A percentile compares a stretch with the other conserved stretches of the same genome.
Conservation (phyloP, 352 stramenopile genomes). For the Globisporangium mamillatum region DNA sequence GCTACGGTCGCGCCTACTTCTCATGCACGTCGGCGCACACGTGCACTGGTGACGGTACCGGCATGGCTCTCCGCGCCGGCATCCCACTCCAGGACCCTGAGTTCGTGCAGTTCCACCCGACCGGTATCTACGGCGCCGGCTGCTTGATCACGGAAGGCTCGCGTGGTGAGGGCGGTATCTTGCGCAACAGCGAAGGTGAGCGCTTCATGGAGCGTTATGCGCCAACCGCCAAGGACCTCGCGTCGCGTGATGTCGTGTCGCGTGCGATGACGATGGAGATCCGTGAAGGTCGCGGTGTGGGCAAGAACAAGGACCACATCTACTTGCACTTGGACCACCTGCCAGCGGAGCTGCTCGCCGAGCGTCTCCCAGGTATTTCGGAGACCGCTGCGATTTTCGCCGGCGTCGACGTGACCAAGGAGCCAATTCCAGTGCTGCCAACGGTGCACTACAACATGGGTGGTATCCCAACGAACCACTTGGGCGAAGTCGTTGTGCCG, state of each 20-base stretch:
- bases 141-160: conserved; percentile 98
- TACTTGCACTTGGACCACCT: conserved; percentile 97
- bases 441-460: conserved; percentile 99
- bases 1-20: conserved; percentile 96
- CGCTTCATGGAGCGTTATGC: conserved; percentile 96
- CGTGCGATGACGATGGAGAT: conserved; percentile 98
- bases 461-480: conserved; percentile 95
- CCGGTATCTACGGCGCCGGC: conserved; percentile 96
- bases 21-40: conserved; percentile 96
- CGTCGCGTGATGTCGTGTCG: conserved; percentile 93
- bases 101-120: conserved; percentile 98
- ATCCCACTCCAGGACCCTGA: conserved; percentile 94
- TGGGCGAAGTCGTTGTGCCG: conserved; percentile 90
- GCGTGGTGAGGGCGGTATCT: conserved; percentile 94
- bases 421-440: conserved; percentile 96
- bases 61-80: conserved; percentile 94
- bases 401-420: conserved; percentile 97
- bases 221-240: conserved; percentile 95
- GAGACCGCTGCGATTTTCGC: conserved; percentile 97
- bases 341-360: conserved; percentile 90
- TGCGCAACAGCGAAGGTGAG: conserved; percentile 94
- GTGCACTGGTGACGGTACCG: conserved; percentile 96
- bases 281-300: conserved; percentile 92
- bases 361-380: conserved; percentile 94
- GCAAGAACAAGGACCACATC: conserved; percentile 92